phyloP scores from a whole-genome alignment of 192 early-diverging fungal genomes.

The Coemansia brasiliensis region DNA sequence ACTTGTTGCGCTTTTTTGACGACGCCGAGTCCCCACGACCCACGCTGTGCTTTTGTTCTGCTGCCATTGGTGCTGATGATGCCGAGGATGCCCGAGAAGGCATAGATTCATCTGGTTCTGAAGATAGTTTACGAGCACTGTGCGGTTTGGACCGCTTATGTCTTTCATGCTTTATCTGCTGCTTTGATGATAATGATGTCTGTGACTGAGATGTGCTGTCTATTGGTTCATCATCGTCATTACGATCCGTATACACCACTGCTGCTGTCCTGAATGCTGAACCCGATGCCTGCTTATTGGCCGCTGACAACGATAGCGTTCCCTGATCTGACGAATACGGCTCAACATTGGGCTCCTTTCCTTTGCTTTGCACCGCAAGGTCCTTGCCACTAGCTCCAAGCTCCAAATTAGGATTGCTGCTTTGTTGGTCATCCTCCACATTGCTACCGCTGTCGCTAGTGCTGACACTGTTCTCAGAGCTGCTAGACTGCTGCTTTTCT shows the following conservation, averaged over 20 bases:
- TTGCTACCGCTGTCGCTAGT: too few relatives aligned
- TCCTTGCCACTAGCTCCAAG: too few relatives aligned
- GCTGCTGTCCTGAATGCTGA: constrained; percentile 41
- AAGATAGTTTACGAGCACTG: constrained; percentile 1
- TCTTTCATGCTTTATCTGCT: neutral
- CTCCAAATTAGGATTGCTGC: neutral
- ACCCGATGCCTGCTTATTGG: constrained; percentile 22
- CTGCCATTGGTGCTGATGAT: too few relatives aligned
- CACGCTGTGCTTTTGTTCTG: too few relatives aligned
- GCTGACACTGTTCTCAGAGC: neutral
- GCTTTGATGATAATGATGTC: neutral
- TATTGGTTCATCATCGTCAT: constrained; percentile 8
- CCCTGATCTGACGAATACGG: constrained; percentile 8
- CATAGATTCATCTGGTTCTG: too few relatives aligned
- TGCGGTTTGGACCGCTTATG: neutral
- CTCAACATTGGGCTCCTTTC: constrained; percentile 4
- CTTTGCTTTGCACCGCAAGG: neutral
- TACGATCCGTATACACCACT: constrained; percentile 20
- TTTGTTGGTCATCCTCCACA: neutral
- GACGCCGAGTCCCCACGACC: neutral
- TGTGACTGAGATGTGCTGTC: neutral
- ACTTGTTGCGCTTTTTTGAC: neutral
- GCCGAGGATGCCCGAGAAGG: too few relatives aligned
- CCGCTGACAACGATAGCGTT: constrained; percentile 30
- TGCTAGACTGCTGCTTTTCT: too few relatives aligned